Conservation (phyloP, 306 rosid genomes). For the Elaeagnus macrophylla region DNA sequence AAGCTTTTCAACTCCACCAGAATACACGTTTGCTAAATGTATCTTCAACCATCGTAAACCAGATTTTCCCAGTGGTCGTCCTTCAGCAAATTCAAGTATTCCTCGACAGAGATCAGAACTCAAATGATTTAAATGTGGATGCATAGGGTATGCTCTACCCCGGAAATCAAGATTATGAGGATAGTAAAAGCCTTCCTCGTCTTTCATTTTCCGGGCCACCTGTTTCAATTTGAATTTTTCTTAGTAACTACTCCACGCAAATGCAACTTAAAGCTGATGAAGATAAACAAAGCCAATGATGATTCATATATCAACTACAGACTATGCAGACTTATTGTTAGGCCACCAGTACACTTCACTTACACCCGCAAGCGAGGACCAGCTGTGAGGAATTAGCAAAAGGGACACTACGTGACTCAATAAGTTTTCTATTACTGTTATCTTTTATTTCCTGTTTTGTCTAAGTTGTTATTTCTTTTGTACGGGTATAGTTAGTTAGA, state of each 20-base stretch:
- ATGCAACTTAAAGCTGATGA: conserved; percentile 10
- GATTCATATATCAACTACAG: neutral
- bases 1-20: conserved; percentile 71
- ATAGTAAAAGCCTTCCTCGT: conserved; percentile 79
- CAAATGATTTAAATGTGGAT: conserved; percentile 81
- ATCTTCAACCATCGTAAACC: conserved; percentile 77
- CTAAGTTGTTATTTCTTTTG: too few relatives aligned
- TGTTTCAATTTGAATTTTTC: conserved; percentile 29
- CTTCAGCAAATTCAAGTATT: conserved; percentile 75
- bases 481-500: too few relatives aligned
- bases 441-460: too few relatives aligned
- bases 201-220: conserved; percentile 81
- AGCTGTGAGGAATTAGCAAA: too few relatives aligned
- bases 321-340: neutral
- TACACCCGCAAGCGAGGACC: too few relatives aligned
- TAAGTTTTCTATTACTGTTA: too few relatives aligned
- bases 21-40: conserved; percentile 64
- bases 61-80: conserved; percentile 68
- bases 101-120: conserved; percentile 91
- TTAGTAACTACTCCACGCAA: conserved; percentile 11
- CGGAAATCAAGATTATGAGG: conserved; percentile 92
- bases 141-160: conserved; percentile 94
- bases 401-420: too few relatives aligned
- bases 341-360: too few relatives aligned
- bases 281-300: too few relatives aligned